Evolutionary conservation across 805 yeast species (phyloP), one percentile per base, ranked within the genome.

Genomic region (Nakazawaea ishiwadae): DNA sequence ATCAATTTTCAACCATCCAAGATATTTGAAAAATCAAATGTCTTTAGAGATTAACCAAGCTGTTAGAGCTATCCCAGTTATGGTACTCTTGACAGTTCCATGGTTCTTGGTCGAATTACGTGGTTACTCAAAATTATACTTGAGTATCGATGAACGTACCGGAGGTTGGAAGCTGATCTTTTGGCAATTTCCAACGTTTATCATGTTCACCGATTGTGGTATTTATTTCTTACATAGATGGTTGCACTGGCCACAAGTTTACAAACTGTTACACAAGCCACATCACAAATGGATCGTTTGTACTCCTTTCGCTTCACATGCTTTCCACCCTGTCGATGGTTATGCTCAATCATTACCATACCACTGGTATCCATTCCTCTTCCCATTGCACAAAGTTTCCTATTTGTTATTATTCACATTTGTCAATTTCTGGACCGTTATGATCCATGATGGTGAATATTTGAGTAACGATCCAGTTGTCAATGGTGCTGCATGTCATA

Each of bases 201-300:
- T 93, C 50, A 74, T 93, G 71, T 93, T 93, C 62, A 93, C 99
- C 2, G 99, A 93, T 65, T 83, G 88, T 60, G 84, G 91, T 43
- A 89, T 93, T 55, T 93, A 93, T 62, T 71, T 84, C 56, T 83
- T 89, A 52, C 99, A 93, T 68, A 80, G 98, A 59, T 77, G 86
- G 76, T 73, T 93, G 56, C 99, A 93, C 62, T 88, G 93, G 87
- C 97, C 96, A 17, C 52, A 71, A 14, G 82, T 93, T 31, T 93
- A 93, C 77, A 90, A 84, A 69, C 62, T 55, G 19, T 68, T 93
- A 48, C 99, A 93, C 70, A 93, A 93, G 68, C 97, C 97, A 10
- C 99, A 93, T 65, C 99, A 93, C 75, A 93, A 93, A 68, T 93
- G 99, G 99, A 79, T 93, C 52, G 96, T 93, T 31, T 91, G 98